Conservation (phyloP, 306 rosid species). For the Cucurbita pepo region DNA sequence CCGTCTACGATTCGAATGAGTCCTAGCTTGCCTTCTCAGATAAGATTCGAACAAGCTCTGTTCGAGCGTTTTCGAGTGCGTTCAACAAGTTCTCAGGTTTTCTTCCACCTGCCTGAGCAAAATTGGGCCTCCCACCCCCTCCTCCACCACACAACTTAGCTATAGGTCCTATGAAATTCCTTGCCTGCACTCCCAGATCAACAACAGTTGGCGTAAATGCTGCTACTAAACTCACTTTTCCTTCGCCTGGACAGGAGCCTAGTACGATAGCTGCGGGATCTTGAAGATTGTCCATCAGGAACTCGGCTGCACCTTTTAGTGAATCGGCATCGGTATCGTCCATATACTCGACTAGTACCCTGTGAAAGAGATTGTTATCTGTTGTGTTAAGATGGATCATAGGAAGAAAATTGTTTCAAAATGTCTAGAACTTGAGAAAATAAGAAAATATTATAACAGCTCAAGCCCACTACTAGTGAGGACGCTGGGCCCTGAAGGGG, state of each 20-base stretch:
- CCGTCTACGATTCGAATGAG: neutral
- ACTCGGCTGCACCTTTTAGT: constrained; percentile 73
- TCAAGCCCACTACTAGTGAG: too few relatives aligned
- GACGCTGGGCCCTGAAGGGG: too few relatives aligned
- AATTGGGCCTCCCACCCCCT: constrained; percentile 92
- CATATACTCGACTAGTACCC: constrained; percentile 74
- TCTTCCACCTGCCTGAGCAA: constrained; percentile 93
- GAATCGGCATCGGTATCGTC: constrained; percentile 77
- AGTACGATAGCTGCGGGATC: constrained; percentile 84
- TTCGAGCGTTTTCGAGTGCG: constrained; percentile 58
- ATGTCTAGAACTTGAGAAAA: neutral
- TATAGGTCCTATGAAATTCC: constrained; percentile 77
- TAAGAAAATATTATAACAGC: neutral
- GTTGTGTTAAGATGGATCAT: neutral
- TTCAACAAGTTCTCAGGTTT: constrained; percentile 63
- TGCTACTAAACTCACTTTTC: constrained; percentile 89
- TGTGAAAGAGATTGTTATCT: constrained; percentile 14
- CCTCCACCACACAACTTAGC: constrained; percentile 95
- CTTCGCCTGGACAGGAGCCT: constrained; percentile 83
- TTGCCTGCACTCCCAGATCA: constrained; percentile 66
- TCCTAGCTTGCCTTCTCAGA: constrained; percentile 42
- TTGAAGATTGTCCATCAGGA: constrained; percentile 45
- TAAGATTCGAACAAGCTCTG: constrained; percentile 44
- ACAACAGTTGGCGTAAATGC: constrained; percentile 74
- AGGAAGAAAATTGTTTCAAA: neutral